These are phyloP conservation scores for Hyaloperonospora brassicae DNA, from an alignment of 352 stramenopile genomes.

Conservation along the genomic window DNA sequence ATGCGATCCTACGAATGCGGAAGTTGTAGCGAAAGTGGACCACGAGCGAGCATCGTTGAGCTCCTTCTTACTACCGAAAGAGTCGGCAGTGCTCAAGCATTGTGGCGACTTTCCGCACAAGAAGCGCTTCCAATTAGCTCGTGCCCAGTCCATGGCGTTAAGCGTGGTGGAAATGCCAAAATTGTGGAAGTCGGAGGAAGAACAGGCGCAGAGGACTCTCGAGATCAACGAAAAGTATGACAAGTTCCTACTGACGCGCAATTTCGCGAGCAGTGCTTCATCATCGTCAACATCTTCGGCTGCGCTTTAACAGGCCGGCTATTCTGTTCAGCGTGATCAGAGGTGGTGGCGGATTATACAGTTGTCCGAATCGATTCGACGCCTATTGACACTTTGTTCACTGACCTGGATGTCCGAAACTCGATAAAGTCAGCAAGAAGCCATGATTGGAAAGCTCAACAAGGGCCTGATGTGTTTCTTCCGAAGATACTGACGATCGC, in stretches of 20 bases:
- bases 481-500: too few relatives aligned
- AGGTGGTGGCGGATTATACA: too few relatives aligned
- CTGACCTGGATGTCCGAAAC: too few relatives aligned
- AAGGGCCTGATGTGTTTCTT: too few relatives aligned
- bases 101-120: conserved; percentile 9
- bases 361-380: too few relatives aligned
- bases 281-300: conserved; percentile 24
- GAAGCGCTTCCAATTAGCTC: conserved; percentile 13
- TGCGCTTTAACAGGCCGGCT: conserved; percentile 9
- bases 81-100: conserved; percentile 10
- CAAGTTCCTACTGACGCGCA: conserved; percentile 27
- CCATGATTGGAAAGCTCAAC: too few relatives aligned
- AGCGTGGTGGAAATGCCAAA: conserved; percentile 35
- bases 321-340: too few relatives aligned
- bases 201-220: conserved; percentile 20
- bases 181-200: conserved; percentile 35
- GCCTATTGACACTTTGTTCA: too few relatives aligned
- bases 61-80: conserved; percentile 9
- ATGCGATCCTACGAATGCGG: conserved; percentile 23
- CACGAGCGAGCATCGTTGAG: conserved; percentile 15
- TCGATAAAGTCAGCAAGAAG: too few relatives aligned
- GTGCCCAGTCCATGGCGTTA: conserved; percentile 30
- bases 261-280: conserved; percentile 15
- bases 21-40: conserved; percentile 22
- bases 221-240: conserved; percentile 45